Conservation (phyloP, 805 yeast species). For the Candida insectorum region DNA sequence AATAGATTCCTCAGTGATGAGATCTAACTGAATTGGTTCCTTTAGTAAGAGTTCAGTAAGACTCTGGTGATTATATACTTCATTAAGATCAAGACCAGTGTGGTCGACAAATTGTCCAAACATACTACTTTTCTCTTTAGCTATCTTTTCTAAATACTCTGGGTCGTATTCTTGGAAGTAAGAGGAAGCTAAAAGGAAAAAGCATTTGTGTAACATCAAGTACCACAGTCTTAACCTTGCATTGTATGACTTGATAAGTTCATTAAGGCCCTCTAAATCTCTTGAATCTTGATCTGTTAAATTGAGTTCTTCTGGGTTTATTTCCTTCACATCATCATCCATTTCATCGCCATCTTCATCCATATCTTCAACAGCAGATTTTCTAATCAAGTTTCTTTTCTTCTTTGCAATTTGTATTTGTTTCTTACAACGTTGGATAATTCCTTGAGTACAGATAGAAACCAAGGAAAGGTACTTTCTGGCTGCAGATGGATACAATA, state of each 20-base stretch:
- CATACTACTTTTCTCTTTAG: slow-evolving; percentile 1
- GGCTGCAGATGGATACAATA: slow-evolving; percentile 51
- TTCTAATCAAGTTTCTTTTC: slow-evolving; percentile 6
- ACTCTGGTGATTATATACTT: neutral
- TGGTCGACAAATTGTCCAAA: neutral
- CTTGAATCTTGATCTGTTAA: slow-evolving; percentile 7
- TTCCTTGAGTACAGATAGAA: slow-evolving; percentile 15
- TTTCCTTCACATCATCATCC: slow-evolving; percentile 12
- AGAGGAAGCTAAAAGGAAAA: slow-evolving; percentile 73
- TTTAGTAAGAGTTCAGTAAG: slow-evolving; percentile 1
- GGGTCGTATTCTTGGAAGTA: slow-evolving; percentile 52
- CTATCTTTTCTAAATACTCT: slow-evolving; percentile 21
- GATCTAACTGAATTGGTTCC: neutral
- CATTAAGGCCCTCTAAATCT: slow-evolving; percentile 17
- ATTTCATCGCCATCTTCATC: slow-evolving; percentile 18
- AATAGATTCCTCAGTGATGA: slow-evolving; percentile 1
- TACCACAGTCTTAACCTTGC: slow-evolving; percentile 45
- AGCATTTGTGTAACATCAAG: slow-evolving; percentile 69
- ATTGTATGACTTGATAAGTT: slow-evolving; percentile 19
- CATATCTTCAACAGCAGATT: slow-evolving; percentile 17
- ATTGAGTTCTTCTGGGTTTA: slow-evolving; percentile 5
- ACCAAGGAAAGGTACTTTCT: slow-evolving; percentile 33
- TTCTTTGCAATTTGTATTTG: slow-evolving; percentile 15
- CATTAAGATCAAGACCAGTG: neutral
- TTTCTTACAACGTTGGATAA: slow-evolving; percentile 19